Conservation (phyloP, 805 yeast species). For the Ogataea ramenticola region DNA sequence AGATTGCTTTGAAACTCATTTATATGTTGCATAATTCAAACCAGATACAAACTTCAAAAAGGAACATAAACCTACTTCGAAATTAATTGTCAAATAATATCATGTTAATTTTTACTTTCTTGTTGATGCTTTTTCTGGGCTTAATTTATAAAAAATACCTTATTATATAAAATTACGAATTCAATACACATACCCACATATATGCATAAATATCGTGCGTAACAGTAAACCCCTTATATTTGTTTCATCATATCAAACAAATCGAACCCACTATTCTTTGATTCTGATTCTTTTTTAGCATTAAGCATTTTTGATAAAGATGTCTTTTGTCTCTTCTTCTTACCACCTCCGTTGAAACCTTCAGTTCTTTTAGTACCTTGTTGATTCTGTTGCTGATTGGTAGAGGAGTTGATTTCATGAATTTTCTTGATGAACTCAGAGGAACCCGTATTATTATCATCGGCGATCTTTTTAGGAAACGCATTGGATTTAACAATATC, state of each 20-base stretch:
- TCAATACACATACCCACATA: background rate
- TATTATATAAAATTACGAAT: too few species aligned
- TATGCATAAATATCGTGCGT: background rate
- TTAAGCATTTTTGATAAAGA: slow-evolving; percentile 16
- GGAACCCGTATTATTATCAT: background rate
- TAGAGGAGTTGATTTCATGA: background rate
- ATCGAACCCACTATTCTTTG: slow-evolving; percentile 10
- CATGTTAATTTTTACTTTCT: background rate
- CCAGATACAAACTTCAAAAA: too few species aligned
- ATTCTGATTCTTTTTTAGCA: slow-evolving; percentile 9
- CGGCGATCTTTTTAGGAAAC: too few species aligned
- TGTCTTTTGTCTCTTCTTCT: slow-evolving; percentile 20
- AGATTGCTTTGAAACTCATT: background rate
- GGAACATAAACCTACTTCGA: too few species aligned
- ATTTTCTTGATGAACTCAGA: background rate
- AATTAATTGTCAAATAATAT: too few species aligned
- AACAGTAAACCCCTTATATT: background rate
- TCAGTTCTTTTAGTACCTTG: background rate
- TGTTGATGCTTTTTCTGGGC: too few species aligned
- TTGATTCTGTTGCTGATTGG: background rate
- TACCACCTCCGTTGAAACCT: slow-evolving; percentile 3
- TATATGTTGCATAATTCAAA: too few species aligned
- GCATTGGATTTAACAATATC: slow-evolving; percentile 1
- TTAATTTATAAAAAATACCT: too few species aligned
- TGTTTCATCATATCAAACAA: slow-evolving; percentile 22